These are phyloP conservation scores for Fusarium floridanum DNA, from an alignment of 2,329 filamentous ascomycete species.

Conservation along the genomic window DNA sequence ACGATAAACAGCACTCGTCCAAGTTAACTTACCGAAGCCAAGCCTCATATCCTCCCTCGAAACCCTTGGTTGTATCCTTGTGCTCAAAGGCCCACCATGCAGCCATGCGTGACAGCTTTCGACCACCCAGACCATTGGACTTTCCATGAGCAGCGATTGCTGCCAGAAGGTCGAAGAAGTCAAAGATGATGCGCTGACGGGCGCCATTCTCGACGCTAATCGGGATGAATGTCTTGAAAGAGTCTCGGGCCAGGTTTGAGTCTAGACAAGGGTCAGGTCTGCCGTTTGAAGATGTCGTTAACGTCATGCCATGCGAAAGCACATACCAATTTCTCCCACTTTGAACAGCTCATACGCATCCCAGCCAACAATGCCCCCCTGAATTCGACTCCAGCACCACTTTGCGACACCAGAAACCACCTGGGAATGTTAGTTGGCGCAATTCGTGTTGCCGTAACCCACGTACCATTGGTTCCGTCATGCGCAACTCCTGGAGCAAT, in stretches of 20 bases:
- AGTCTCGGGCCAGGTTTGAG: constrained; percentile 89
- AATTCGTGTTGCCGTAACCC: background rate
- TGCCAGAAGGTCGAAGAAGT: constrained; percentile 94
- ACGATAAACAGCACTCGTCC: constrained; percentile 12
- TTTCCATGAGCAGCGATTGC: constrained; percentile 95
- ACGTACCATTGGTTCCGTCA: constrained; percentile 92
- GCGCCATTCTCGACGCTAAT: constrained; percentile 90
- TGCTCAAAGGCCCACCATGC: constrained; percentile 99
- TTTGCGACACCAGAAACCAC: constrained; percentile 94
- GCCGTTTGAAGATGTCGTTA: constrained; percentile 4
- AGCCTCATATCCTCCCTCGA: constrained; percentile 91
- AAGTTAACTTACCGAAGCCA: constrained; percentile 77
- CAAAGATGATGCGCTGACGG: constrained; percentile 89
- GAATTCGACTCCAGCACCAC: constrained; percentile 97
- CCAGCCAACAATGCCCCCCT: constrained; percentile 94
- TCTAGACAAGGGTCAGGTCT: constrained; percentile 66
- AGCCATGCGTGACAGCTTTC: constrained; percentile 93
- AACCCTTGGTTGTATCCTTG: constrained; percentile 86
- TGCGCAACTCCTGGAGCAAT: constrained; percentile 86
- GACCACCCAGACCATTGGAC: constrained; percentile 89
- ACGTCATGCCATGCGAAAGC: constrained; percentile 2
- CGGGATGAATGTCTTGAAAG: constrained; percentile 96
- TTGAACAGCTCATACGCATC: constrained; percentile 97
- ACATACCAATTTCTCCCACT: constrained; percentile 86
- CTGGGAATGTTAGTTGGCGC: constrained; percentile 60